A percentile compares a stretch with the other conserved stretches of the same genome.
These are phyloP conservation scores for Sergeia podlipaevii DNA, from an alignment of 208 protist genomes.

Conservation along the genomic window DNA sequence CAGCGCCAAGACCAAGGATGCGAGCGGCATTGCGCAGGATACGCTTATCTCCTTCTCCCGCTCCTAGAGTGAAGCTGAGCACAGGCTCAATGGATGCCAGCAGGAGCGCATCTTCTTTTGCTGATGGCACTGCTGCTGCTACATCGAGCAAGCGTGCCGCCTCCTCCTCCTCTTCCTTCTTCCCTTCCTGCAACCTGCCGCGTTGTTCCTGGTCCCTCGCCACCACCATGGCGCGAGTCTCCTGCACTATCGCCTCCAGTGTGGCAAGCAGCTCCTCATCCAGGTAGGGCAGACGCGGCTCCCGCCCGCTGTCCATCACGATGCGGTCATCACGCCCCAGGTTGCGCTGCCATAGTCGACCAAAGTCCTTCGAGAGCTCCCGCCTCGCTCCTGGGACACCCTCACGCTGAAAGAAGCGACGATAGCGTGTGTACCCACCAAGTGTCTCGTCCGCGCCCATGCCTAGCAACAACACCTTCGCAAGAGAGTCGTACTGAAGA, in stretches of 20 bases:
- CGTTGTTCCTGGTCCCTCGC: background rate
- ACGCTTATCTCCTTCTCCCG: conserved; percentile 92
- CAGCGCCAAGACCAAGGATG: conserved; percentile 74
- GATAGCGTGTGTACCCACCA: conserved; percentile 94
- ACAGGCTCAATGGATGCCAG: conserved; percentile 48
- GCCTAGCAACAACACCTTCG: conserved; percentile 90
- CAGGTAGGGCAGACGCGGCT: conserved; percentile 93
- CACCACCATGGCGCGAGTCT: conserved; percentile 31
- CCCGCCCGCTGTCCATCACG: conserved; percentile 88
- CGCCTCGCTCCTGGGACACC: conserved; percentile 46
- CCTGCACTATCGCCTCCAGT: conserved; percentile 59
- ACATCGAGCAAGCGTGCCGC: background rate
- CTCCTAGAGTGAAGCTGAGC: conserved; percentile 52
- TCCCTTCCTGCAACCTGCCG: background rate
- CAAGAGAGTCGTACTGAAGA: conserved; percentile 36
- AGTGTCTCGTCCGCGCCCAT: conserved; percentile 96
- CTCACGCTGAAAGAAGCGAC: conserved; percentile 68
- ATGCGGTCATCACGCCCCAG: conserved; percentile 95
- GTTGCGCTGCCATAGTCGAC: conserved; percentile 93
- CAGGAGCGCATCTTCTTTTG: conserved; percentile 28
- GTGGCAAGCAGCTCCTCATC: conserved; percentile 89
- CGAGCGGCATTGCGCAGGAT: conserved; percentile 78
- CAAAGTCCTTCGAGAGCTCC: conserved; percentile 90
- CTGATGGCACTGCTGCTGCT: background rate
- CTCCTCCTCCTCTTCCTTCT: conserved; percentile 8